These are phyloP conservation scores for Hypoxylon rickii DNA, from an alignment of 495 filamentous ascomycete species.

Conservation along the genomic window DNA sequence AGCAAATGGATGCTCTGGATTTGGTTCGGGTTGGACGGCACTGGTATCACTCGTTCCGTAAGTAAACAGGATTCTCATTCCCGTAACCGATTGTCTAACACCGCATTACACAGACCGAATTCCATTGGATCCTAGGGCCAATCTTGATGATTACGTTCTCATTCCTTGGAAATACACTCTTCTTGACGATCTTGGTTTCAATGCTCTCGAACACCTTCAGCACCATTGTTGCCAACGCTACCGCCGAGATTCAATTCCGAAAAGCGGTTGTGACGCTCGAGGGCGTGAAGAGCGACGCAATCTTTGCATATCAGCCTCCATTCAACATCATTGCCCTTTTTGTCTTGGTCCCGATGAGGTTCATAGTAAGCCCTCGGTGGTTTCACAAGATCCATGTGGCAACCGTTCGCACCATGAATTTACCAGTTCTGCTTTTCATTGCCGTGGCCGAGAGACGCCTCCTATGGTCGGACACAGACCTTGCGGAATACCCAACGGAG, in stretches of 20 bases:
- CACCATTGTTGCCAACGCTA: conserved; percentile 65
- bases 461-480: conserved; percentile 43
- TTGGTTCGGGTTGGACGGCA: conserved; percentile 78
- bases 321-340: conserved; percentile 73
- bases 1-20: conserved; percentile 83
- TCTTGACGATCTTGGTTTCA: conserved; percentile 75
- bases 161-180: conserved; percentile 76
- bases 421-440: conserved; percentile 66
- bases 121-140: conserved; percentile 70
- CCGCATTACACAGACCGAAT: conserved; percentile 47
- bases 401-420: conserved; percentile 65
- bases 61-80: conserved; percentile 4
- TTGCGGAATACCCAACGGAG: conserved; percentile 25
- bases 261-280: conserved; percentile 74
- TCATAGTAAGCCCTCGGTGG: conserved; percentile 67
- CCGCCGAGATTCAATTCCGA: conserved; percentile 72
- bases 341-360: conserved; percentile 67
- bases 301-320: conserved; percentile 74
- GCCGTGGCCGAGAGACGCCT: conserved; percentile 60
- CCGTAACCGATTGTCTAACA: not conserved
- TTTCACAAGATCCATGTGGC: conserved; percentile 78
- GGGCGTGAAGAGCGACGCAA: conserved; percentile 73
- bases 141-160: conserved; percentile 72
- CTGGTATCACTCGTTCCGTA: conserved; percentile 67
- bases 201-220: conserved; percentile 75